Conservation (phyloP, 176 grass and related monocot genomes). For the Microstegium vimineum region DNA sequence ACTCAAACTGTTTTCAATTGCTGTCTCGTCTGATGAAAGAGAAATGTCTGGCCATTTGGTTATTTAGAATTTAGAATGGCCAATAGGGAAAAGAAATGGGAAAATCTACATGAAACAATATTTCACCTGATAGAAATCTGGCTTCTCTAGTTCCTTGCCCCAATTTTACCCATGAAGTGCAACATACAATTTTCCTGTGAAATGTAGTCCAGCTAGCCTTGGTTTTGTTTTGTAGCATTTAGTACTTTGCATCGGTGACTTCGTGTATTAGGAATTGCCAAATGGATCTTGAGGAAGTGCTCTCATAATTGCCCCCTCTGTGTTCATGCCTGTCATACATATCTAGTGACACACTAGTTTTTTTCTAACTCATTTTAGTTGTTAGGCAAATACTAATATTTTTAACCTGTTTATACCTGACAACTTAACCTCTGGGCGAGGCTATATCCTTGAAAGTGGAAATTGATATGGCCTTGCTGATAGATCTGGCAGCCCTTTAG, state of each 20-base stretch:
- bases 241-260: not conserved
- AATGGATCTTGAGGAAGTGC: slow-evolving; percentile 3
- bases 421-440: not conserved
- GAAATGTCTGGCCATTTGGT: not conserved
- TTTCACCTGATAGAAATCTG: not conserved
- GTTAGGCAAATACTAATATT: slow-evolving; percentile 12
- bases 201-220: not conserved
- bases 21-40: slow-evolving; percentile 15
- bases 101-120: not conserved
- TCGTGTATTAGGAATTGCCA: not conserved
- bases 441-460: slow-evolving; percentile 1
- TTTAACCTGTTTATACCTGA: slow-evolving; percentile 12
- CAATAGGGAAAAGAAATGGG: not conserved
- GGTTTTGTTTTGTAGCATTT: not conserved
- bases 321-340: not conserved
- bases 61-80: not conserved
- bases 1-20: not conserved
- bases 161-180: not conserved
- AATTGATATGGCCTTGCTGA: slow-evolving; percentile 8
- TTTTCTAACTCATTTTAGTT: slow-evolving; percentile 12
- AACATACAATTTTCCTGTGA: not conserved
- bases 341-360: not conserved
- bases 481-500: not conserved
- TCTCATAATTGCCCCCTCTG: not conserved
- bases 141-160: slow-evolving; percentile 1